Base-by-base conservation (phyloP, 345 rosid genomes). In the Salix purpurea region DNA sequence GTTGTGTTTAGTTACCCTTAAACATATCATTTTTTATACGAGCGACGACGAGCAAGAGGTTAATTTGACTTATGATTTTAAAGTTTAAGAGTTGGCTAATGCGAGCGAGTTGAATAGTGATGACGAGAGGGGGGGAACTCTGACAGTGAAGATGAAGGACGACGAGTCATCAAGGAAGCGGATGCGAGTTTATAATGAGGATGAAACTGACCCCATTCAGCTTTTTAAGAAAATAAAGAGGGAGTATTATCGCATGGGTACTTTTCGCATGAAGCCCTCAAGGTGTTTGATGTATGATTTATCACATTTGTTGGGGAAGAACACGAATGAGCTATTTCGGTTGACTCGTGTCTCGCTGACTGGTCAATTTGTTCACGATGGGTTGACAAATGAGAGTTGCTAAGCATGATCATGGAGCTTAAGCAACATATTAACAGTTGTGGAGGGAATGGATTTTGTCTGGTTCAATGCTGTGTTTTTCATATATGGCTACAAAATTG, bases 321-420 rank as follows among this genome's bases (percentile, higher is more conserved):
- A 90, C 83, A 91, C 97, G 0, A 94, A 94, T 44, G 97, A 96
- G 85, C 85, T 96, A 84, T 87, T 93, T 19, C 94, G 99, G 98
- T 74, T 96, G 77, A 94, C 99, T 82, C 94, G 97, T 80, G 92
- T 96, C 80, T 91, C 98, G 0, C 81, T 93, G 71, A 88, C 98
- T 52, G 98, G 90, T 85, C 98, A 96, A 84, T 94, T 96, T 74
- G 94, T 94, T 65, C 97, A 96, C 19, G 97, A 92, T 88, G 88
- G 95, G 83, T 73, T 96, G 56, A 91, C 97, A 3, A 95, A 92
- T 78, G 98, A 96, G 84, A 91, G 99, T 88, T 96, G 92, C 75
- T 92, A 90, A 81, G 97, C 90, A 95, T 95, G 19, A 93, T 92
- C 44, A 96, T 92, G 97, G 99, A 92, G 90, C 98, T 96, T 73